Percentiles rank a stretch among this genome's conserved stretches.
phyloP scores from a whole-genome alignment of 352 stramenopile species.

The Thalassiosira ordinaria region DNA sequence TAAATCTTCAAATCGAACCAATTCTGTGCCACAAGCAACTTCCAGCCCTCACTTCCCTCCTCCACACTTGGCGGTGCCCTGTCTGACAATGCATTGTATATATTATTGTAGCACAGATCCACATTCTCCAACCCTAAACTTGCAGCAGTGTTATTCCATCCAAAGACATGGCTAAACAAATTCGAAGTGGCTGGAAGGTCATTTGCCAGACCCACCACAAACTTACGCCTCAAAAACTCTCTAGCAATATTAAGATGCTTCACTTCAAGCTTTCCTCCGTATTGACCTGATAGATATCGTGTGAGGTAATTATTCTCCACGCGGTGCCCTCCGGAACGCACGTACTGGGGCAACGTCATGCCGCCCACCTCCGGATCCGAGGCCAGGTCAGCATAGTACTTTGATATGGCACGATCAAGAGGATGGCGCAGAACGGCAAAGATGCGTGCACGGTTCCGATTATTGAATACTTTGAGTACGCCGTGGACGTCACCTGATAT shows the following conservation, averaged over 20 bases:
- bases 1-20: slow-evolving; percentile 60
- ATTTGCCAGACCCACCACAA: slow-evolving; percentile 39
- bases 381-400: slow-evolving; percentile 57
- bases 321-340: slow-evolving; percentile 16
- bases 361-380: slow-evolving; percentile 44
- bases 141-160: slow-evolving; percentile 35
- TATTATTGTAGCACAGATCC: slow-evolving; percentile 34
- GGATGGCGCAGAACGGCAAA: slow-evolving; percentile 55
- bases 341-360: slow-evolving; percentile 45
- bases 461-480: slow-evolving; percentile 42
- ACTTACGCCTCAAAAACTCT: slow-evolving; percentile 52
- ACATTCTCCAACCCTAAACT: slow-evolving; percentile 16
- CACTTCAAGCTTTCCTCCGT: slow-evolving; percentile 26
- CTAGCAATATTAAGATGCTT: slow-evolving; percentile 46
- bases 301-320: slow-evolving; percentile 61
- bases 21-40: slow-evolving; percentile 53
- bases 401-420: slow-evolving; percentile 48
- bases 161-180: slow-evolving; percentile 39
- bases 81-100: slow-evolving; percentile 38
- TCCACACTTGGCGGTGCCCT: slow-evolving; percentile 33
- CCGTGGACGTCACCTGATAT: slow-evolving; percentile 42
- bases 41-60: slow-evolving; percentile 56
- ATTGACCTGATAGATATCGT: slow-evolving; percentile 40
- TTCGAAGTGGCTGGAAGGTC: slow-evolving; percentile 32
- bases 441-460: slow-evolving; percentile 34